These are phyloP conservation scores for Batrachochytrium dendrobatidis DNA, from an alignment of 371 early-diverging fungal species.

Conservation along the genomic window DNA sequence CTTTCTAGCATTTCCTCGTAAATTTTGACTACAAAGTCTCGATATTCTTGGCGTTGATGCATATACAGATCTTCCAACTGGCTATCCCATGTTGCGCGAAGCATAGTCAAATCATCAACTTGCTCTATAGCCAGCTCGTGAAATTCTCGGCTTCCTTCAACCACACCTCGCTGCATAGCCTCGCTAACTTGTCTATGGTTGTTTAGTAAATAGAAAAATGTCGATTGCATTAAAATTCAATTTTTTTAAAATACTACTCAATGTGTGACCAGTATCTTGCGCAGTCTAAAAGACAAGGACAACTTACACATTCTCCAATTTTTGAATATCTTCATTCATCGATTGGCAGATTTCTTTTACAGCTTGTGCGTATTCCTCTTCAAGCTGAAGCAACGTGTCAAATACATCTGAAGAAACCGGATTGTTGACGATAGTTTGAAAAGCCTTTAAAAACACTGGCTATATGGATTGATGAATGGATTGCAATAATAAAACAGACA, in stretches of 20 bases:
- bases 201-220: background rate
- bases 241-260: no score
- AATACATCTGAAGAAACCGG: slow-evolving; percentile 54
- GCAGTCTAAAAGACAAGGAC: no score
- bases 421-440: slow-evolving; percentile 53
- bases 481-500: background rate
- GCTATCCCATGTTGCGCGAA: slow-evolving; percentile 56
- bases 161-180: slow-evolving; percentile 24
- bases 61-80: slow-evolving; percentile 51
- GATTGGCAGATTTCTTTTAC: slow-evolving; percentile 45
- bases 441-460: slow-evolving; percentile 57
- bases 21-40: slow-evolving; percentile 60
- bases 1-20: slow-evolving; percentile 42
- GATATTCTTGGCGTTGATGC: slow-evolving; percentile 57
- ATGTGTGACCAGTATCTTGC: no score
- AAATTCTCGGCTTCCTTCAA: slow-evolving; percentile 23
- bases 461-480: background rate
- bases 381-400: slow-evolving; percentile 60
- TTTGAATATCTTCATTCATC: slow-evolving; percentile 38
- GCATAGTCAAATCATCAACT: slow-evolving; percentile 53
- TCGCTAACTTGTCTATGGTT: slow-evolving; percentile 29
- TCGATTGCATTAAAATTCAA: no score
- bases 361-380: slow-evolving; percentile 53
- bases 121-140: slow-evolving; percentile 46
- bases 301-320: no score